Evolutionary conservation across 1,284 basidiomycete genomes (phyloP), one percentile per base, ranked within the genome.

Genomic region (Puccinia triticina): DNA sequence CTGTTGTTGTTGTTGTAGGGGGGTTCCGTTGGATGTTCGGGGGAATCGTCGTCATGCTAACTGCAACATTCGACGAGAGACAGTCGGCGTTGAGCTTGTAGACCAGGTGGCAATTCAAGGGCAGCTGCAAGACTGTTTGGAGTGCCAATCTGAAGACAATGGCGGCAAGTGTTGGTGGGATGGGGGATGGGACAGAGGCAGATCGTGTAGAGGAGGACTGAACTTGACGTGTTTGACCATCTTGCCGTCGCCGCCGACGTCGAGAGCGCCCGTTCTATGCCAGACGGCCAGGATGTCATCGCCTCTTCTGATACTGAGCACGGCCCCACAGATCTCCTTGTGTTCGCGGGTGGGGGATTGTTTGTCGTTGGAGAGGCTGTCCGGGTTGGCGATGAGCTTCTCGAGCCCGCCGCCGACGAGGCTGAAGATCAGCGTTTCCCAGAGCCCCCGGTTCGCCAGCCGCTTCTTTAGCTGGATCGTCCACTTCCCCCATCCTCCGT

Each of bases 401-500:
- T 93, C 94, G 75, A 94, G 18, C 3, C 69, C 78, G 11, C 78
- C 78, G 1, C 93, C 93, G 82, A 93, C 90, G 78, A 93, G 89
- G 29, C 92, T 92, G 83, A 93, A 88, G 43, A 93, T 90, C 69
- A 94, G 89, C 85, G 92, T 92, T 87, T 94, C 93, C 93, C 93
- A 94, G 76, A 94, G 87, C 32, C n/a, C n/a, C n/a, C 92, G 90
- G 87, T 94, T 93, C 10, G 92, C 90, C 67, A 93, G 89, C 59
- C 93, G 93, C 86, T 94, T 94, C 86, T 91, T 91, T 72, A 95
- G 89, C 83, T 94, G 92, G 83, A 95, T 91, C 84, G 93, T 93
- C 93, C 94, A 95, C 88, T 95, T 95, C n/a, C 94, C 94, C 40
- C 94, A 94, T n/a, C 90, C 87, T 75, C 92, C 88, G 87, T 95